phyloP scores from a whole-genome alignment of 352 stramenopile genomes.

The Pythium chondricola region DNA sequence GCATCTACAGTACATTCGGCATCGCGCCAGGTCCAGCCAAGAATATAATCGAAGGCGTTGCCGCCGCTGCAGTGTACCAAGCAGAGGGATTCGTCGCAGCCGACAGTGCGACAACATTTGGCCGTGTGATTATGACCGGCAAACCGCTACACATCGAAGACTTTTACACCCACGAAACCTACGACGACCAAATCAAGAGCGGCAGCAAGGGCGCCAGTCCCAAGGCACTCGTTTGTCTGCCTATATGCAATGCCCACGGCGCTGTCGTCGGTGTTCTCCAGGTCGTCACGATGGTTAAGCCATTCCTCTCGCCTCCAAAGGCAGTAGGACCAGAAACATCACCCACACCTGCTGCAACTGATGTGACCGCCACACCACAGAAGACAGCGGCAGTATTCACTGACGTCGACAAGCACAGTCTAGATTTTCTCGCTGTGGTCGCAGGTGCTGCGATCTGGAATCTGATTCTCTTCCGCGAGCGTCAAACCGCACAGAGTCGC shows the following conservation, averaged over 20 bases:
- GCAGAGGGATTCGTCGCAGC: slow-evolving; percentile 51
- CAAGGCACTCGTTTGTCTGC: slow-evolving; percentile 50
- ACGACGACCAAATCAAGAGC: slow-evolving; percentile 36
- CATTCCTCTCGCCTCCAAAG: too few species aligned
- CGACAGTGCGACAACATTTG: slow-evolving; percentile 57
- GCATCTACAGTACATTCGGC: slow-evolving; percentile 18
- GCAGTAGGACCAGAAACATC: too few species aligned
- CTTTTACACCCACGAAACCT: slow-evolving; percentile 52
- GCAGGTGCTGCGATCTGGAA: slow-evolving; percentile 67
- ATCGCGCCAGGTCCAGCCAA: slow-evolving; percentile 15
- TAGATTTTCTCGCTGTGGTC: slow-evolving; percentile 53
- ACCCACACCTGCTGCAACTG: neutral
- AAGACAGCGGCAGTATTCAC: slow-evolving; percentile 18
- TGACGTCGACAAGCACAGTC: slow-evolving; percentile 36
- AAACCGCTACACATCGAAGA: slow-evolving; percentile 47
- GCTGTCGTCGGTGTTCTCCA: slow-evolving; percentile 55
- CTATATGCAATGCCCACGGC: slow-evolving; percentile 59
- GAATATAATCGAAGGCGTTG: neutral
- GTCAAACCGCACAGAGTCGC: slow-evolving; percentile 54
- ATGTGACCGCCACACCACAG: neutral
- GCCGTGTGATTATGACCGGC: slow-evolving; percentile 58
- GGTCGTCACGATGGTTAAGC: slow-evolving; percentile 23
- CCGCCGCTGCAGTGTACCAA: slow-evolving; percentile 15
- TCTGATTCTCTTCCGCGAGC: slow-evolving; percentile 49
- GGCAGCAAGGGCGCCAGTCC: slow-evolving; percentile 23